Evolutionary conservation across 345 rosid genomes (phyloP), one percentile per base, ranked within the genome.

Genomic region (Salix brachista): DNA sequence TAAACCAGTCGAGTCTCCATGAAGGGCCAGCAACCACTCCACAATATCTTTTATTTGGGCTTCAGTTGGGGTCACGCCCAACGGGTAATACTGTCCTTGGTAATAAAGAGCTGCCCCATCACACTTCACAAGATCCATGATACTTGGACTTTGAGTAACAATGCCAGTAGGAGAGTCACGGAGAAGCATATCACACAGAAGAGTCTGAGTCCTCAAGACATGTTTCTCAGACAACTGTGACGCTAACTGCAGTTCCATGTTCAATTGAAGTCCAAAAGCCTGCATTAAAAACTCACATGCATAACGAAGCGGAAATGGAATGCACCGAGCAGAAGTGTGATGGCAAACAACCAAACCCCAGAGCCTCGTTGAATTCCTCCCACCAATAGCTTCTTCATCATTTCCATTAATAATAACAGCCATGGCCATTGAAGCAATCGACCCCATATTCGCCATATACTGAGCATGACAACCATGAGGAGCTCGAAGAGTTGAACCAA

Each of bases 291-390:
- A 96, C 88, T 94, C 99, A 72, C 98, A 96, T 32, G 98, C 99
- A 72, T 96, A 96, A 75, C 99, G 91, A 25, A 94, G 86, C 19
- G 98, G 98, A 76, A 96, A 96, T 0, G 98, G 97, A 64, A 96
- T 92, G 80, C 90, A 89, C 78, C 98, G 85, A 65, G 97, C 85
- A 11, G 97, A 92, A 8, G 99, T 92, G 86, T 96, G 99, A 80
- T 96, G 99, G 72, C 99, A 96, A 83, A 96, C 99, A 34, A 96
- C 97, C 80, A 96, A 83, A 78, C 99, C 99, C 99, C 99, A 96
- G 34, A 96, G 93, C 89, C 90, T 90, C 84, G 83, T 96, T 0
- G 84, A 70, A 75, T 79, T 94, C 86, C 97, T 86, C 54, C 94
- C 93, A 41, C 92, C 94, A 44, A 64, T 6, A 72, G 85, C 89